Evolutionary conservation across 345 rosid genomes (phyloP), one percentile per base, ranked within the genome.

Genomic region (Camelina neglecta): DNA sequence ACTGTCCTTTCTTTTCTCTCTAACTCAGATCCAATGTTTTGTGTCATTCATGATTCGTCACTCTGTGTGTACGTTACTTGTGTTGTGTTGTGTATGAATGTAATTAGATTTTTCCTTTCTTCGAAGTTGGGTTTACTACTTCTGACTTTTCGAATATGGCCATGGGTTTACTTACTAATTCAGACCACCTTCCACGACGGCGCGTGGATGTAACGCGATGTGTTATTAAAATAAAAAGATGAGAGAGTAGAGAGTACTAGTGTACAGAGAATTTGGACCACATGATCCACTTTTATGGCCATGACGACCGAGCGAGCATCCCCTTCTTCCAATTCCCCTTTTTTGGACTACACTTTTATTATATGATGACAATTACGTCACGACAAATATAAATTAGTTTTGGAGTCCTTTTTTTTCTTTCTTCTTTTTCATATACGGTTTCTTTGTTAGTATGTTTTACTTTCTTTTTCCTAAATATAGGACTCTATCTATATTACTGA

Each of bases 291-390:
- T 67, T 26, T 26, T 67, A 67, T 20, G 69, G 62, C 36, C 20
- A 60, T 68, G 60, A 67, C 73, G 47, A 67, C 53, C 47, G 79
- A 67, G 3, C 71, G 20, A 65, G 42, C 78, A 48, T 57, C 50
- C 44, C 42, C 61, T 8, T 58, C 20, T 60, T 31, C 54, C 69
- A 74, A 58, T 49, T 75, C 59, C 59, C 23, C 38, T 33, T 16
- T 16, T 49, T 13, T 47, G 5, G 2, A 12, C 5, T 36, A 58
- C 24, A 75, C 69, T 75, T 75, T 75, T 35, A 29, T 41, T 41
- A 53, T 33, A 57, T 68, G 67, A 50, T 62, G 77, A 56, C 79
- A 69, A 61, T 69, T 54, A 76, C 79, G 79, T 76, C 75, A 76
- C 79, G 79, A 56, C 75, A 76, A 57, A 35, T 60, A 61, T 69